These are phyloP conservation scores for Apiotrichum montevideense DNA, from an alignment of 1,284 basidiomycete genomes.

Conservation along the genomic window DNA sequence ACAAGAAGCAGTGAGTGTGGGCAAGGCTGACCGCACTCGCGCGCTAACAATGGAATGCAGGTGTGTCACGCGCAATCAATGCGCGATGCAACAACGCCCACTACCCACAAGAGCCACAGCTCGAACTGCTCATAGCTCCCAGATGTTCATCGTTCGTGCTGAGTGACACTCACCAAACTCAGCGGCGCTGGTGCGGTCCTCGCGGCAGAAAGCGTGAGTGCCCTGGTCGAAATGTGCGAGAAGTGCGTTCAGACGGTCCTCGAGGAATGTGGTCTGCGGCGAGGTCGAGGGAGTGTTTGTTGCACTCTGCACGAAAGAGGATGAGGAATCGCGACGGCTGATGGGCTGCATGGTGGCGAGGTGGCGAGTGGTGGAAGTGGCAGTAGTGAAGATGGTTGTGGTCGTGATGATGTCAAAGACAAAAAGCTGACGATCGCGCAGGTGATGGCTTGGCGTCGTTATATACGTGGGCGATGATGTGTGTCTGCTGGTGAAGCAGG, in stretches of 20 bases:
- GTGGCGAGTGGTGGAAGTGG: not conserved
- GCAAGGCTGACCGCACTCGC: too few relatives aligned
- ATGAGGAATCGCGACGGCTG: not conserved
- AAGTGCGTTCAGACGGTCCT: conserved; percentile 24
- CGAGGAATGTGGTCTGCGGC: conserved; percentile 3
- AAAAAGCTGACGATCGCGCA: not conserved
- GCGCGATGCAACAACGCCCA: too few relatives aligned
- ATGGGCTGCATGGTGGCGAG: conserved; percentile 1
- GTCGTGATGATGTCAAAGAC: not conserved
- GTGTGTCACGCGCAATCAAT: conserved; percentile 14
- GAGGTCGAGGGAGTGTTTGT: conserved; percentile 9
- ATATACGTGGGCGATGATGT: not conserved
- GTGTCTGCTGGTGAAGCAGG: not conserved
- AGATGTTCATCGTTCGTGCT: too few relatives aligned
- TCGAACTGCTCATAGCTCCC: too few relatives aligned
- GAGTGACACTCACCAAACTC: not conserved
- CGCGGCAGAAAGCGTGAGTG: conserved; percentile 28
- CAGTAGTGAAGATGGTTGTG: not conserved
- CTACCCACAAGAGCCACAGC: too few relatives aligned
- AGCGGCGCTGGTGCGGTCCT: conserved; percentile 8
- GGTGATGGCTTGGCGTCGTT: too few relatives aligned
- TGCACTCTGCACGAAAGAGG: not conserved
- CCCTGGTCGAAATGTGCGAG: conserved; percentile 27
- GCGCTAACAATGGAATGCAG: conserved; percentile 10
- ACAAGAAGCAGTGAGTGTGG: too few relatives aligned